Base-by-base conservation (phyloP, 805 yeast species). In the Kodamaea kaohsiungensis region DNA sequence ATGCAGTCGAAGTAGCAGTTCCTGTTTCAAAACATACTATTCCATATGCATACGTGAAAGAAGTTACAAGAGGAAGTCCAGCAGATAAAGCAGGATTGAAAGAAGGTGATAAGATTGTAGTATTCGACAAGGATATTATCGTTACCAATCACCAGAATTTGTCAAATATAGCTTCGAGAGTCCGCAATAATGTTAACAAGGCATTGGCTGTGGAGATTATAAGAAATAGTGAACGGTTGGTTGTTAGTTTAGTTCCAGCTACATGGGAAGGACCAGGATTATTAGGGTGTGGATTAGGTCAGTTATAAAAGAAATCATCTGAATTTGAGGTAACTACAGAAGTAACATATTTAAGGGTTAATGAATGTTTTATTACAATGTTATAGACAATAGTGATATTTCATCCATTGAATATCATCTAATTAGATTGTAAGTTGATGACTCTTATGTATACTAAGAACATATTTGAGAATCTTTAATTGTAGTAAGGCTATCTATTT, bases 211-310 rank as follows among this genome's bases (percentile, higher is more conserved):
- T 76, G 13, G 63, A 59, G 22, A 59, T 76, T 2, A 43, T 65
- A 42, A 65, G 86, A 62, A 67, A 64, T 19, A 58, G 57, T 53
- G 48, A 61, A 53, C n/a, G 51, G 43, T 4, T 59, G 10, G 22
- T 30, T 8, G 19, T 68, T 62, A 25, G 61, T 58, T 48, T 65
- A 73, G 52, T 62, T 2, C 93, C 92, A 5, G 65, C 65, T 3
- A 66, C 71, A 13, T 88, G 92, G 92, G 73, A 71, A 43, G 93
- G 93, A 7, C 70, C 71, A 37, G 92, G 93, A 1, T 59, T 84
- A n/a, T 67, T 88, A 35, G 93, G 93, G 1, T 88, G 91, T 67
- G 82, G 79, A 56, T 61, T 87, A 38, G 71, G 73, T 18, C 80
- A 79, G 47, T 47, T 79, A 33, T 79, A 66, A 17, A 3, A 45